These are phyloP conservation scores for Saxophila tyrrhenica DNA, from an alignment of 495 filamentous ascomycete species.

Conservation along the genomic window DNA sequence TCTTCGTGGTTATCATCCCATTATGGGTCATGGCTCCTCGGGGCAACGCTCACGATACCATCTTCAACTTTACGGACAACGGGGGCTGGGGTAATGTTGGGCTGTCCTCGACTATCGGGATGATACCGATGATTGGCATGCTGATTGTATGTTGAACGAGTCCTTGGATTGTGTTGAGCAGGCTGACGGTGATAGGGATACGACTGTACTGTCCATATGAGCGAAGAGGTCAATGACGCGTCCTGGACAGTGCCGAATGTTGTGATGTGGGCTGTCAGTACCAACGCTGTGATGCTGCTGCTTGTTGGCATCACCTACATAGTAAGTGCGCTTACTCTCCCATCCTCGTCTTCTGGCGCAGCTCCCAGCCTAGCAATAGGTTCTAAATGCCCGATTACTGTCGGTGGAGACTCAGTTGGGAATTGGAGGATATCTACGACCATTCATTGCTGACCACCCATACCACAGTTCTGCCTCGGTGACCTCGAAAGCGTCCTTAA, in stretches of 20 bases:
- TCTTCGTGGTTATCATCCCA: constrained; percentile 7
- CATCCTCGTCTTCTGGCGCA: no score
- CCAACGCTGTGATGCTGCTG: constrained; percentile 2
- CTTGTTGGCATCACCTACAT: constrained; percentile 2
- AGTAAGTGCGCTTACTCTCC: no score
- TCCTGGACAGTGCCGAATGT: constrained; percentile 7
- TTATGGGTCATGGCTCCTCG: constrained; percentile 13
- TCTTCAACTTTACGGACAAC: constrained; percentile 1
- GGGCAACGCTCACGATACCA: constrained; percentile 1
- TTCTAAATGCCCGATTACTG: no score
- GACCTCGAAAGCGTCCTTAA: background rate
- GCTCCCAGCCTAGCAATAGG: no score
- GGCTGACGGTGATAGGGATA: constrained; percentile 1
- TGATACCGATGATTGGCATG: constrained; percentile 4
- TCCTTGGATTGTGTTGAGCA: background rate
- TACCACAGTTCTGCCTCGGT: constrained; percentile 1
- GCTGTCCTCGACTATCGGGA: constrained; percentile 5
- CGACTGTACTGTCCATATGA: constrained; percentile 13
- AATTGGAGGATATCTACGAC: no score
- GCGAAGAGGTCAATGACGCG: constrained; percentile 10
- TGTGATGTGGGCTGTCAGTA: constrained; percentile 1
- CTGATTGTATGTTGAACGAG: constrained; percentile 4
- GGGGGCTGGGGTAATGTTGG: constrained; percentile 6
- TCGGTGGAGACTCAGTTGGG: no score
- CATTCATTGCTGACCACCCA: constrained; percentile 12